Base-by-base conservation (phyloP, 2,329 filamentous ascomycete genomes). In the Botrytis deweyae region DNA sequence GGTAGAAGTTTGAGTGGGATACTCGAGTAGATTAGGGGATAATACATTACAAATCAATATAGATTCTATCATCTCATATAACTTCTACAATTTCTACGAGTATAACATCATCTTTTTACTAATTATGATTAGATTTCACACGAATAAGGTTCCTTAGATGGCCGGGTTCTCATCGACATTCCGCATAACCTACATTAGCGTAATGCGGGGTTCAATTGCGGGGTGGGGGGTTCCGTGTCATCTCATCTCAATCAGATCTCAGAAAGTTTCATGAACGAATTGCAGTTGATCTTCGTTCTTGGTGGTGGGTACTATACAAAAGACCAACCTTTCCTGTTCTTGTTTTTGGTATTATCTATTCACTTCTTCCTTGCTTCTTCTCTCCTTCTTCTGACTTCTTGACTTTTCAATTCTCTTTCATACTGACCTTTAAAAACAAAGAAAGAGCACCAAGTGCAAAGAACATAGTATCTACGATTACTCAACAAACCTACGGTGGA, bases 1-100 rank as follows among this genome's bases (percentile, higher is more conserved):
- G 76, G 78, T 80, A 77, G 38, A 62, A 4, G 25, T 20, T 49
- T 59, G 52, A 49, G 44, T 33, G 33, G 44, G 33, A 62, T 29
- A 36, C 10, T 6, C 33, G 7, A 36, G 44, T 46, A 38, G 49
- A 40, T 52, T 16, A 29, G 29, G 29, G 29, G 29, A 29, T 29
- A 29, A 29, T 29, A 29, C 29, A 29, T 29, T 29, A 29, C 29
- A 29, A 29, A 71, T 49, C 3, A 52, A 7, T 4, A 16, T 22
- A 49, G 42, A 33, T 66, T 66, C 40, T 29, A 38, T 38, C 64
- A 38, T n/a, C 38, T n/a, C 64, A 67, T 46, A 22, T 40, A 25
- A 68, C 36, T 18, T 55, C 16, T 36, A 12, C 16, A 16, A n/a
- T 25, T 16, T n/a, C 6, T n/a, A 25, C n/a, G 49, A 29, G 29